A percentile compares a stretch with the other conserved stretches of the same genome.
Evolutionary conservation across 2,329 filamentous ascomycete species (phyloP).

Genomic region (Mycocentrospora acerina): DNA sequence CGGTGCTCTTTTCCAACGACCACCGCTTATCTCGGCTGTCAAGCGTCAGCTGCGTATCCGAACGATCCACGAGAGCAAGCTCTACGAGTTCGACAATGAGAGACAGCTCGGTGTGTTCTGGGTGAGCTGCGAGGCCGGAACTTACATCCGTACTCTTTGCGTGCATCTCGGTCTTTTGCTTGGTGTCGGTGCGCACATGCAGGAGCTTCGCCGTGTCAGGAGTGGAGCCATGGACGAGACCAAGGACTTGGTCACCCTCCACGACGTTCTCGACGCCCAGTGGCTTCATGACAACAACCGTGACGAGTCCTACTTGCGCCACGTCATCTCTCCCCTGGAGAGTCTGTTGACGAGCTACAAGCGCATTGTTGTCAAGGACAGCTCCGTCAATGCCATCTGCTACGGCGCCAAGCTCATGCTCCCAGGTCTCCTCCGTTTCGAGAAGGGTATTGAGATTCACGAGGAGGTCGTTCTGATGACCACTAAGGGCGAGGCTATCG

Average conservation of each 20-base stretch:
- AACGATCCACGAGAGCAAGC: conserved; percentile 95
- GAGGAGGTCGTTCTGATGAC: conserved; percentile 98
- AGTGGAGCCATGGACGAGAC: conserved; percentile 94
- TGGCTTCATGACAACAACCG: conserved; percentile 95
- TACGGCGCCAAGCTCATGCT: conserved; percentile 99
- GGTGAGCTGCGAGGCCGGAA: conserved; percentile 98
- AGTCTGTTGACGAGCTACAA: conserved; percentile 91
- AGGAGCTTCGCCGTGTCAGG: conserved; percentile 91
- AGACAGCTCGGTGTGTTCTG: conserved; percentile 97
- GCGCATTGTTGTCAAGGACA: conserved; percentile 96
- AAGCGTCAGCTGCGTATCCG: conserved; percentile 98
- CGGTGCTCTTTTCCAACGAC: conserved; percentile 94
- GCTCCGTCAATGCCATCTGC: conserved; percentile 93
- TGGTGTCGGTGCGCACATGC: conserved; percentile 94
- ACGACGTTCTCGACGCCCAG: conserved; percentile 94
- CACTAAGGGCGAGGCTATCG: conserved; percentile 98
- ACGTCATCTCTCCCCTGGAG: conserved; percentile 90
- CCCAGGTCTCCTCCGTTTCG: conserved; percentile 90
- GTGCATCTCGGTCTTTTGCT: conserved; percentile 80
- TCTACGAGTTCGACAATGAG: conserved; percentile 96
- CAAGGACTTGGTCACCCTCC: conserved; percentile 85
- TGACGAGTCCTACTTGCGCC: conserved; percentile 89
- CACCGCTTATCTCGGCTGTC: conserved; percentile 95
- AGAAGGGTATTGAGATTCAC: conserved; percentile 86
- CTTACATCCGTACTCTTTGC: conserved; percentile 97